Evolutionary conservation across 352 stramenopile genomes (phyloP), one percentile per base, ranked within the genome.

Genomic region (Aphanomyces euteiches): DNA sequence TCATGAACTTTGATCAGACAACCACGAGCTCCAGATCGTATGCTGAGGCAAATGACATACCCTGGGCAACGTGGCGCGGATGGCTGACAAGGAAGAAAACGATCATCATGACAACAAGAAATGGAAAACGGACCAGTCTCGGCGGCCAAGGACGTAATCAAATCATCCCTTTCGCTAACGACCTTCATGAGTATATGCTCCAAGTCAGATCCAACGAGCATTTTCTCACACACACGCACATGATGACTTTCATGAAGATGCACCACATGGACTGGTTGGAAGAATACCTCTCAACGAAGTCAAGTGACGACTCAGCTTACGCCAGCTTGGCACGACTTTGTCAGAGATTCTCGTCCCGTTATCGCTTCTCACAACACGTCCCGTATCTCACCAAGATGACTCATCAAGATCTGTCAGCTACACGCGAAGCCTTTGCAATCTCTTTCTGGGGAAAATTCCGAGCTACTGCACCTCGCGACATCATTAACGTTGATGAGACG

Each of bases 261-360:
- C 43, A 48, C 43, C 43, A 48, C 43, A 48, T 48, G 43, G 43
- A 48, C 8, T 48, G 43, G 43, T 48, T 48, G 43, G 43, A 48
- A 48, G 15, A 48, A 15, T 48, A 48, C 15, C 43, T 48, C 43
- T 15, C 8, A 15, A 15, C 43, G 15, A 48, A 48, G 43, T 15
- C 8, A 15, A 48, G 15, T 48, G 43, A 48, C 43, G 43, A 48
- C 8, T 15, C 8, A 8, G 43, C 43, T 15, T 48, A 48, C 43
- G 8, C 8, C 43, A 48, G 43, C 43, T 15, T 48, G 8, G 8
- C 15, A 15, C 43, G 43, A 15, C 15, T 48, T 8, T 48, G 43
- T 15, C 43, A 48, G 43, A 8, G 43, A 15, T 48, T 48, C 15
- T 15, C 43, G 8, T 8, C 43, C 43, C 43, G 43, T 48, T 48